Conservation (phyloP, 73 alveolate genomes). For the Stentor roeselii region DNA sequence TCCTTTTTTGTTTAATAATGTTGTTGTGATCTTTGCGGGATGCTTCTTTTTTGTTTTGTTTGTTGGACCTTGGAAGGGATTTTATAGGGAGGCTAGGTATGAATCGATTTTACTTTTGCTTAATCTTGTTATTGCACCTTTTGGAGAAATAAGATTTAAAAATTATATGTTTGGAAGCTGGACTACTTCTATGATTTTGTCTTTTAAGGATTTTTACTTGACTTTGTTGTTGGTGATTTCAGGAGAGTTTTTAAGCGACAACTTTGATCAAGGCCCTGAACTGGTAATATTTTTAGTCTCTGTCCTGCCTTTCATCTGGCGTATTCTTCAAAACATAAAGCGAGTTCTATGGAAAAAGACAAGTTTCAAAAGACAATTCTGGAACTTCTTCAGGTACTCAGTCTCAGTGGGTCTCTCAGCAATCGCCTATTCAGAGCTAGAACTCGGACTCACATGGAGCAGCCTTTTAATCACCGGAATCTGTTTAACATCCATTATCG, state of each 20-base stretch:
- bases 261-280: not conserved
- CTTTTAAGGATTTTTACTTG: not conserved
- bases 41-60: not conserved
- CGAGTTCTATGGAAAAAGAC: not conserved
- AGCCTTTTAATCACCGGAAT: not conserved
- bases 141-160: not conserved
- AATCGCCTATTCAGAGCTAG: not conserved
- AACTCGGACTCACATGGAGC: not conserved
- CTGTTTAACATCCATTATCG: not conserved
- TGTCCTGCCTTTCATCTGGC: not conserved
- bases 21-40: not conserved
- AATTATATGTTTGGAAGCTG: slow-evolving; percentile 16
- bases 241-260: not conserved
- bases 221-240: not conserved
- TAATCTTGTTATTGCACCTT: slow-evolving; percentile 19
- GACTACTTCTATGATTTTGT: not conserved
- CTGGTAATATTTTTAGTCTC: not conserved
- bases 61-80: not conserved
- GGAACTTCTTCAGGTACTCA: not conserved
- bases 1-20: not conserved
- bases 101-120: not conserved
- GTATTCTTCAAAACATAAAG: not conserved
- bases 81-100: slow-evolving; percentile 16
- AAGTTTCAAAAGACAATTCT: not conserved
- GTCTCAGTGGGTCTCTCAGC: not conserved